Evolutionary conservation across 176 grass and related monocot genomes (phyloP).

Genomic region (Zizania latifolia): DNA sequence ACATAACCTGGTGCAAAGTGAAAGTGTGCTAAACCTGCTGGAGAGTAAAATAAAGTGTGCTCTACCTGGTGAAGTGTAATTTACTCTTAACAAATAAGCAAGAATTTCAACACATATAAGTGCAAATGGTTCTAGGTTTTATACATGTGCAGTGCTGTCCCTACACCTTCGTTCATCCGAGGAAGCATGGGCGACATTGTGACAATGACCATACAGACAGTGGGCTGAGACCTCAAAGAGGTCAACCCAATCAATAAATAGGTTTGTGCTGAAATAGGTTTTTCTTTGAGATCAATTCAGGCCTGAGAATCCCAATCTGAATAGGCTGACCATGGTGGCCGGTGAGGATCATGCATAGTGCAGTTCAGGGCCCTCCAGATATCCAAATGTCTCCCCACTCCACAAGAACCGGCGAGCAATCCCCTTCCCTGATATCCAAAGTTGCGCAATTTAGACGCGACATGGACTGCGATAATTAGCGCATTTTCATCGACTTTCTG

Average conservation of each 20-base stretch:
- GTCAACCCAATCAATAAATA: neutral
- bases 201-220: neutral
- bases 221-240: neutral
- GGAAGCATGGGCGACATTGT: neutral
- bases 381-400: neutral
- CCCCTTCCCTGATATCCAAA: neutral
- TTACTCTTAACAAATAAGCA: neutral
- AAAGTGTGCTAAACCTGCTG: neutral
- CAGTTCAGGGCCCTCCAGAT: constrained; percentile 15
- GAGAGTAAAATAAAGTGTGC: neutral
- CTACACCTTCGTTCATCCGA: neutral
- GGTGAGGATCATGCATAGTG: constrained; percentile 11
- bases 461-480: neutral
- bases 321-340: neutral
- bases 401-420: neutral
- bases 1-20: neutral
- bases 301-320: neutral
- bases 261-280: neutral
- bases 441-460: neutral
- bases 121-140: neutral
- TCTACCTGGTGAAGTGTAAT: neutral
- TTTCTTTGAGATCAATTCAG: neutral
- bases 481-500: neutral
- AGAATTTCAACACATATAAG: neutral
- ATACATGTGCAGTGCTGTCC: neutral